Evolutionary conservation across 768 basidiomycete genomes (phyloP).

Genomic region (Hirschioporus abietinus): DNA sequence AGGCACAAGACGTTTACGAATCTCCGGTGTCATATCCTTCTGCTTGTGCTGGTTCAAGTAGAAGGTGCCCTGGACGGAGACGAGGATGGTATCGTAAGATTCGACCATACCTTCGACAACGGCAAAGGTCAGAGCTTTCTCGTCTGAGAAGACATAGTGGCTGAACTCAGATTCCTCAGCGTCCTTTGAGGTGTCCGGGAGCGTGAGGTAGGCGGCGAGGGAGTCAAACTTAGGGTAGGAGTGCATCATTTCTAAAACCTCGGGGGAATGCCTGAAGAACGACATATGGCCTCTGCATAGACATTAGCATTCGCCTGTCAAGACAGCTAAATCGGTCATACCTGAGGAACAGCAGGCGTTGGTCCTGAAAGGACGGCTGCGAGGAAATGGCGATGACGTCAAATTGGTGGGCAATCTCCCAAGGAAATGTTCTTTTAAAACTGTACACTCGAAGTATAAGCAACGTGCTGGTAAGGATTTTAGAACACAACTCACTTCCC

Average conservation of each 20-base stretch:
- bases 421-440: not conserved
- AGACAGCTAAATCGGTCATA: not conserved
- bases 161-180: slow-evolving; percentile 2
- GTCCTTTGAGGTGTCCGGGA: not conserved
- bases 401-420: slow-evolving; percentile 1
- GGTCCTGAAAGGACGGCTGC: not conserved
- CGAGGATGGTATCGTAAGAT: slow-evolving; percentile 2
- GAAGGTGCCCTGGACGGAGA: not conserved
- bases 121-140: not conserved
- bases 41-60: not conserved
- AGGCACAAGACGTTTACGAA: not conserved
- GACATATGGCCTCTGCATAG: not conserved
- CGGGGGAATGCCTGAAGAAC: slow-evolving; percentile 2
- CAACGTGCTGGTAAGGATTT: not conserved
- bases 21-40: not conserved
- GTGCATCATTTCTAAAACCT: slow-evolving; percentile 3
- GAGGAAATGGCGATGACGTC: slow-evolving; percentile 1
- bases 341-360: not conserved
- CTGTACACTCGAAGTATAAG: not conserved
- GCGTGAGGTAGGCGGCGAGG: not conserved
- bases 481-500: not conserved
- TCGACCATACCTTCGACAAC: slow-evolving; percentile 2
- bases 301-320: not conserved
- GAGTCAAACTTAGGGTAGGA: not conserved
- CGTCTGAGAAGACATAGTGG: slow-evolving; percentile 2